phyloP scores from a whole-genome alignment of 768 basidiomycete genomes.

The Psilocybe cubensis region DNA sequence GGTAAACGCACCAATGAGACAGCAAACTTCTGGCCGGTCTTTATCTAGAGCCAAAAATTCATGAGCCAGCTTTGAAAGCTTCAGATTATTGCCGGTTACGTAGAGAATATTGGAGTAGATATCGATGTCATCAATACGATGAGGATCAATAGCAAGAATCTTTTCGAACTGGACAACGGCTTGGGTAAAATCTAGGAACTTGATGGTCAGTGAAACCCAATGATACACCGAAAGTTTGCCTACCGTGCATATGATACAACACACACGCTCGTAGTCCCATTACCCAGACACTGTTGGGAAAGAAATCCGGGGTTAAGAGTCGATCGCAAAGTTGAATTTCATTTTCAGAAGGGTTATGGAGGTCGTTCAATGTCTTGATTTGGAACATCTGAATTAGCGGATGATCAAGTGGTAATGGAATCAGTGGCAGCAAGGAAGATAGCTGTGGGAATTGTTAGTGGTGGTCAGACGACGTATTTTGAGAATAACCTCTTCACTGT shows the following conservation, averaged over 20 bases:
- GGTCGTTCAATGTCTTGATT: slow-evolving; percentile 85
- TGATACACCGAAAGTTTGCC: slow-evolving; percentile 24
- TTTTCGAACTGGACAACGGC: slow-evolving; percentile 87
- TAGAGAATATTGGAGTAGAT: slow-evolving; percentile 97
- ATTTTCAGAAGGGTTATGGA: slow-evolving; percentile 87
- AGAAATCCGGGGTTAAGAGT: slow-evolving; percentile 69
- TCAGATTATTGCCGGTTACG: slow-evolving; percentile 87
- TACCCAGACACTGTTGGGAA: slow-evolving; percentile 83
- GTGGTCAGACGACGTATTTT: neutral
- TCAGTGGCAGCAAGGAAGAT: slow-evolving; percentile 49
- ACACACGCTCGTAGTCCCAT: slow-evolving; percentile 87
- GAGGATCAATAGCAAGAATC: slow-evolving; percentile 81
- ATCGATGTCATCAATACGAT: slow-evolving; percentile 93
- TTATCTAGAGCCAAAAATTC: slow-evolving; percentile 89
- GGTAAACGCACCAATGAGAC: slow-evolving; percentile 80
- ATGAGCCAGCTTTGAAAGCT: slow-evolving; percentile 90
- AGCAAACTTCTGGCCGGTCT: slow-evolving; percentile 95
- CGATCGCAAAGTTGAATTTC: slow-evolving; percentile 83
- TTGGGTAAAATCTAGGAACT: slow-evolving; percentile 75
- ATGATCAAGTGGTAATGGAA: slow-evolving; percentile 50
- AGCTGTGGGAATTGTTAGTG: slow-evolving; percentile 37
- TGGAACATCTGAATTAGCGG: slow-evolving; percentile 73
- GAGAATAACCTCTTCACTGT: slow-evolving; percentile 78
- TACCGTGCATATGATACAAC: slow-evolving; percentile 90
- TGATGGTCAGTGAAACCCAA: slow-evolving; percentile 5